Percentiles rank a stretch among this genome's conserved stretches.
Conservation (phyloP, 192 early-diverging fungal species). For the Umbelopsis sp. region DNA sequence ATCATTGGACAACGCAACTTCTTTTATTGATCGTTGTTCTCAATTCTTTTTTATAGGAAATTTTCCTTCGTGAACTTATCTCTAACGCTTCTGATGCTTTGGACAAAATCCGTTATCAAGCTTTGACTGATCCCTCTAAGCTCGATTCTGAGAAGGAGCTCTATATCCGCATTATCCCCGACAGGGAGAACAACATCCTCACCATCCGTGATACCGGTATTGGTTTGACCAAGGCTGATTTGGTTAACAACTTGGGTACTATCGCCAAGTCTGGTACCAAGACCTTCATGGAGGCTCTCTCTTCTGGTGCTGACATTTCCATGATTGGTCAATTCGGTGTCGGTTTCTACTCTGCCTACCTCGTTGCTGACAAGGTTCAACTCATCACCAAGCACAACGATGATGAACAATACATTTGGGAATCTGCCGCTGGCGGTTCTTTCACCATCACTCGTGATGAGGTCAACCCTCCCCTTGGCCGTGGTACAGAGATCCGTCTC, state of each 20-base stretch:
- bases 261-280: slow-evolving; percentile 99
- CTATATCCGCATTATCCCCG: slow-evolving; percentile 91
- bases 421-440: slow-evolving; percentile 85
- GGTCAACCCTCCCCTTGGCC: slow-evolving; percentile 85
- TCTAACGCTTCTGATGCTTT: slow-evolving; percentile 72
- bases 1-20: too few species aligned
- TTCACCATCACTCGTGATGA: slow-evolving; percentile 97
- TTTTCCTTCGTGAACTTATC: slow-evolving; percentile 98
- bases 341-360: slow-evolving; percentile 99
- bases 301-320: slow-evolving; percentile 95
- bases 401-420: slow-evolving; percentile 97
- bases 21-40: too few species aligned
- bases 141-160: slow-evolving; percentile 93
- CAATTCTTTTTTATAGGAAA: slow-evolving; percentile 41
- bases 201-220: slow-evolving; percentile 90
- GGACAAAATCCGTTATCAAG: slow-evolving; percentile 99
- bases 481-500: slow-evolving; percentile 94
- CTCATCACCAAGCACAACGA: slow-evolving; percentile 98
- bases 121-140: slow-evolving; percentile 90
- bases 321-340: slow-evolving; percentile 99
- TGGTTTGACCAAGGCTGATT: slow-evolving; percentile 94
- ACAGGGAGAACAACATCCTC: slow-evolving; percentile 72
- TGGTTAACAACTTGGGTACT: slow-evolving; percentile 98
- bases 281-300: slow-evolving; percentile 98
- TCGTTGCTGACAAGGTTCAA: slow-evolving; percentile 96